Evolutionary conservation across 768 basidiomycete species (phyloP).

Genomic region (Mrakia gelida): DNA sequence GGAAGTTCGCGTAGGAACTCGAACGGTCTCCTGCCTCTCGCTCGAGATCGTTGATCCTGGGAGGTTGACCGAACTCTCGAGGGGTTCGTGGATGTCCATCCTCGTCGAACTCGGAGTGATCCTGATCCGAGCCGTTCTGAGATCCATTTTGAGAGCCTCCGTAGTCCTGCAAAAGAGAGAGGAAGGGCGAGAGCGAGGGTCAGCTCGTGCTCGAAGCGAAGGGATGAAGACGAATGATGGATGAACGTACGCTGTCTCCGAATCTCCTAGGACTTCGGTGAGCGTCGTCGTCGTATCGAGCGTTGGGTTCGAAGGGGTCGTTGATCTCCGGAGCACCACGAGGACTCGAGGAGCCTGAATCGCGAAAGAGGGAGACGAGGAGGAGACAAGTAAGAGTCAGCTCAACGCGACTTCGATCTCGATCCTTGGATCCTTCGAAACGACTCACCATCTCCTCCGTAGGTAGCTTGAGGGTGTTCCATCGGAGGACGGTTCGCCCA

Average conservation of each 20-base stretch:
- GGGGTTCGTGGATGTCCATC: slow-evolving; percentile 2
- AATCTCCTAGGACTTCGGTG: slow-evolving; percentile 22
- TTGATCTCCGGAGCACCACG: slow-evolving; percentile 15
- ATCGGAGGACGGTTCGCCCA: slow-evolving; percentile 28
- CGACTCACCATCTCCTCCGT: slow-evolving; percentile 16
- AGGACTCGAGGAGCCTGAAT: neutral
- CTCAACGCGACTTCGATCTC: too few species aligned
- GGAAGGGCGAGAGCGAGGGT: neutral
- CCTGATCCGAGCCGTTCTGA: slow-evolving; percentile 20
- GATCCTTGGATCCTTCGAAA: too few species aligned
- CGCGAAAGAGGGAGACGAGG: too few species aligned
- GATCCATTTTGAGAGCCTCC: slow-evolving; percentile 5
- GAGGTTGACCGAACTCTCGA: neutral
- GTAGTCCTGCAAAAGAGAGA: slow-evolving; percentile 4
- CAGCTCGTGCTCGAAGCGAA: neutral
- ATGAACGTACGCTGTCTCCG: slow-evolving; percentile 14
- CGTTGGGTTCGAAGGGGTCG: slow-evolving; percentile 31
- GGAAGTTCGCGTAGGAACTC: slow-evolving; percentile 64
- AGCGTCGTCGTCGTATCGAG: slow-evolving; percentile 13
- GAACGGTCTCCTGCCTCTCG: slow-evolving; percentile 28
- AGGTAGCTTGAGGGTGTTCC: slow-evolving; percentile 22
- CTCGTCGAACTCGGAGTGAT: slow-evolving; percentile 22
- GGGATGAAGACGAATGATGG: neutral
- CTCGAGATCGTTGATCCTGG: slow-evolving; percentile 15
- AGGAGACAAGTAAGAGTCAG: too few species aligned